Evolutionary conservation across 768 basidiomycete genomes (phyloP).

Genomic region (Suillus bovinus): DNA sequence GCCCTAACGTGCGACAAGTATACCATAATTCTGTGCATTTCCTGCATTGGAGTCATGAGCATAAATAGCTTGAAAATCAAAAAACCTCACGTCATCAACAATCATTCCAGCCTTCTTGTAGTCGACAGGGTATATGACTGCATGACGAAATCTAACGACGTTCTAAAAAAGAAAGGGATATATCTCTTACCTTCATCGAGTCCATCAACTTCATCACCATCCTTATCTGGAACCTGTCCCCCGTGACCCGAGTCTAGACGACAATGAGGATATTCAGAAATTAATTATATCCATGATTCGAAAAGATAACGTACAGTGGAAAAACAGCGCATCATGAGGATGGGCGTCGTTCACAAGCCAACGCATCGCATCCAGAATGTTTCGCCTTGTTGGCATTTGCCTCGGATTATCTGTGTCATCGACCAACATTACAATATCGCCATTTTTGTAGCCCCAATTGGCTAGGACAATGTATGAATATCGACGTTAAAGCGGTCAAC

Average conservation of each 20-base stretch:
- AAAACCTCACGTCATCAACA: slow-evolving; percentile 64
- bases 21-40: slow-evolving; percentile 45
- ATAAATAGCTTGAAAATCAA: neutral
- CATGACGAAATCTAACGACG: neutral
- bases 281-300: neutral
- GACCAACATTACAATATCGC: slow-evolving; percentile 58
- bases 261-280: neutral
- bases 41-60: slow-evolving; percentile 25
- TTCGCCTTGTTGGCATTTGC: slow-evolving; percentile 49
- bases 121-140: slow-evolving; percentile 92
- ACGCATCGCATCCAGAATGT: slow-evolving; percentile 59
- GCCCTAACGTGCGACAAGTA: slow-evolving; percentile 1
- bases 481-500: neutral
- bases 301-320: slow-evolving; percentile 56
- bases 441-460: slow-evolving; percentile 47
- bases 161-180: neutral
- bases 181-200: slow-evolving; percentile 67
- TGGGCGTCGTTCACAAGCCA: slow-evolving; percentile 72
- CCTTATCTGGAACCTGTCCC: slow-evolving; percentile 78
- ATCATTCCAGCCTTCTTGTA: slow-evolving; percentile 77
- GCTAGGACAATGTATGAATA: slow-evolving; percentile 22
- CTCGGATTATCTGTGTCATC: slow-evolving; percentile 46
- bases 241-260: slow-evolving; percentile 89
- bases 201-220: slow-evolving; percentile 82
- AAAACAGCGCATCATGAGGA: slow-evolving; percentile 73